Base-by-base conservation (phyloP, 768 basidiomycete species). In the Leccinum disarticulatum region DNA sequence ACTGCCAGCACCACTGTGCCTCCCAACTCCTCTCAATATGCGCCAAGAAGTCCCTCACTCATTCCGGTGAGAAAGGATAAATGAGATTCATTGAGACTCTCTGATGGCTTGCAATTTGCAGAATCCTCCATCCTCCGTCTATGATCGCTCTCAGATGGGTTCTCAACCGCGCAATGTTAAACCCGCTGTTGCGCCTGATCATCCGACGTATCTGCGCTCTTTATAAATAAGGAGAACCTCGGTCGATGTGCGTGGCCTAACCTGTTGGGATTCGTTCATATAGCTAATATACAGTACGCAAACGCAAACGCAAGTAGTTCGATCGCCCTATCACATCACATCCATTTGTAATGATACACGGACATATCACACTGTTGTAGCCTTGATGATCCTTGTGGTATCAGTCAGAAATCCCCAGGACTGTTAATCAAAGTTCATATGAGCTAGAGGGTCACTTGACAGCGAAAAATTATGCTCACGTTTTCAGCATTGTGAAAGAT, bases 401-500 rank as follows among this genome's bases (percentile, higher is more conserved):
- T 77, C 73, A 8, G 78, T 79, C 11, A 83, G 74, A 68, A 84
- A 86, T 4, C 82, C 84, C 55, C 83, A 85, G 61, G 71, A 74
- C 82, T 84, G 60, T 59, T 15, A 5, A 52, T 55, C 6, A n/a
- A 35, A 27, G 33, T 41, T 10, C 10, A 41, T 9, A 43, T 59
- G 46, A 48, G 53, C 33, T 22, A 41, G 52, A 48, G 50, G 49
- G 13, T 35, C 13, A 35, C 14, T 25, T 4, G 28, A 52, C 11
- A n/a, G 1, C 3, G 2, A 46, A 9, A 31, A 31, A 43, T 48
- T 47, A 47, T 31, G 73, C 83, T 70, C 63, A 86, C 84, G 62
- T 82, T 82, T 10, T 72, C 76, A 35, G 79, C 72, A 64, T 88
- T 88, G 62, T 85, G 76, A n/a, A 84, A 69, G 6, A 87, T 77